Evolutionary conservation across 768 basidiomycete species (phyloP).

Genomic region (Psilocybe subaeruginosa): DNA sequence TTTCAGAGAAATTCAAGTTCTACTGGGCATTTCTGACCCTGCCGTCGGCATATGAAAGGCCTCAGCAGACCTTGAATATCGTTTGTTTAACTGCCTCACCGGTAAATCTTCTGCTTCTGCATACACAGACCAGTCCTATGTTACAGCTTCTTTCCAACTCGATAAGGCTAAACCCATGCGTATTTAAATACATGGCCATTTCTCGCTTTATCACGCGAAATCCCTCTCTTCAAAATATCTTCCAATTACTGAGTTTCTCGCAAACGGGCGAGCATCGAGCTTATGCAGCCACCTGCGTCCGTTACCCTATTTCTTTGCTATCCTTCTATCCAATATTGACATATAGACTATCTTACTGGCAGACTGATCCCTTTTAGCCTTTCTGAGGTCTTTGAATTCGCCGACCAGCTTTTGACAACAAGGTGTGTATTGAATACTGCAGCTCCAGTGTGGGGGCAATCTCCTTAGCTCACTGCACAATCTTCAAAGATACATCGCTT

Average conservation of each 20-base stretch:
- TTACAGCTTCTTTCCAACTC: neutral
- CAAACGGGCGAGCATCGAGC: neutral
- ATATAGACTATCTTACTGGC: too few relatives aligned
- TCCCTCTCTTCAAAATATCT: neutral
- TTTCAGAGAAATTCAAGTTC: neutral
- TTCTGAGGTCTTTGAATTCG: constrained; percentile 1
- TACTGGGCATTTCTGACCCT: neutral
- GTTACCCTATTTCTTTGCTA: neutral
- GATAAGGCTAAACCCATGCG: neutral
- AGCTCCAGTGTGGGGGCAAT: neutral
- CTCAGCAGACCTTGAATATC: neutral
- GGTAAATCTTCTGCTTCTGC: neutral
- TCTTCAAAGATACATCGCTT: constrained; percentile 11
- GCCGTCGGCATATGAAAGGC: neutral
- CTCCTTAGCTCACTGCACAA: neutral
- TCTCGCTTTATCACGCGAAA: neutral
- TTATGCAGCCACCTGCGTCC: neutral
- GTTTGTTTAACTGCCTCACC: neutral
- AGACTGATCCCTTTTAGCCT: neutral
- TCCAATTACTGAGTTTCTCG: neutral
- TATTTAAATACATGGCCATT: neutral
- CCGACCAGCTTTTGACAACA: constrained; percentile 1
- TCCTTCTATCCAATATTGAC: neutral
- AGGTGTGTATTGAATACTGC: neutral
- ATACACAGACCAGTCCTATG: neutral